Conservation (phyloP, 495 filamentous ascomycete species). For the Xylaria cubensis region DNA sequence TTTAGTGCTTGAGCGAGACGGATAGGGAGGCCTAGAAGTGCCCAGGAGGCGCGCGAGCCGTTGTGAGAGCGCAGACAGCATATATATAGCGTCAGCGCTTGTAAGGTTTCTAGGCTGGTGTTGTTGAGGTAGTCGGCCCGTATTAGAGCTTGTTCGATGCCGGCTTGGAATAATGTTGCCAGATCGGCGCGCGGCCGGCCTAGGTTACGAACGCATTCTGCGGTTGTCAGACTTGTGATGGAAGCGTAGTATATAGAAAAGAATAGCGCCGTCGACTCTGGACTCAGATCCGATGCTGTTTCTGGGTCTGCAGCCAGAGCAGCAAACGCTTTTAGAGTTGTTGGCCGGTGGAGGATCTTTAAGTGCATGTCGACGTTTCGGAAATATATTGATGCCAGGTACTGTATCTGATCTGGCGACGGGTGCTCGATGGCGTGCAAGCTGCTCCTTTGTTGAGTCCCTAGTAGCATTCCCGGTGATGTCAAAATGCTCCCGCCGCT, state of each 20-base stretch:
- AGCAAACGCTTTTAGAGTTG: slow-evolving; percentile 46
- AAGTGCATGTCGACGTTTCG: slow-evolving; percentile 64
- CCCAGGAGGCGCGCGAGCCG: slow-evolving; percentile 64
- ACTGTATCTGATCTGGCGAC: slow-evolving; percentile 67
- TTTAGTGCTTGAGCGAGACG: slow-evolving; percentile 74
- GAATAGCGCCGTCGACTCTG: slow-evolving; percentile 57
- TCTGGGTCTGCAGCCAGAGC: slow-evolving; percentile 49
- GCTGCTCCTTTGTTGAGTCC: slow-evolving; percentile 45
- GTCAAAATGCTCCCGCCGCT: slow-evolving; percentile 60
- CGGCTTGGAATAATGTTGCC: slow-evolving; percentile 66
- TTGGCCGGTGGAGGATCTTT: slow-evolving; percentile 58
- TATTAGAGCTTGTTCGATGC: slow-evolving; percentile 70
- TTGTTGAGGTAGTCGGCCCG: slow-evolving; percentile 72
- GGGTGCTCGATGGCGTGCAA: slow-evolving; percentile 43
- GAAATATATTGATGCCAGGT: slow-evolving; percentile 60
- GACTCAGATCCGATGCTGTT: slow-evolving; percentile 29
- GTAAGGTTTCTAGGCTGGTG: slow-evolving; percentile 70
- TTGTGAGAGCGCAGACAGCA: slow-evolving; percentile 57
- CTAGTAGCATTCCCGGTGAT: slow-evolving; percentile 57
- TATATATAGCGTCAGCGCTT: slow-evolving; percentile 71
- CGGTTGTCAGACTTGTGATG: slow-evolving; percentile 58
- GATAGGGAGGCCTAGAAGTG: slow-evolving; percentile 65
- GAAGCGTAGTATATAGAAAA: slow-evolving; percentile 70
- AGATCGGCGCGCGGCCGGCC: slow-evolving; percentile 53
- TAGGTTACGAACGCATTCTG: slow-evolving; percentile 50